These are phyloP conservation scores for Tricholoma saponaceum DNA, from an alignment of 768 basidiomycete species.

Conservation along the genomic window DNA sequence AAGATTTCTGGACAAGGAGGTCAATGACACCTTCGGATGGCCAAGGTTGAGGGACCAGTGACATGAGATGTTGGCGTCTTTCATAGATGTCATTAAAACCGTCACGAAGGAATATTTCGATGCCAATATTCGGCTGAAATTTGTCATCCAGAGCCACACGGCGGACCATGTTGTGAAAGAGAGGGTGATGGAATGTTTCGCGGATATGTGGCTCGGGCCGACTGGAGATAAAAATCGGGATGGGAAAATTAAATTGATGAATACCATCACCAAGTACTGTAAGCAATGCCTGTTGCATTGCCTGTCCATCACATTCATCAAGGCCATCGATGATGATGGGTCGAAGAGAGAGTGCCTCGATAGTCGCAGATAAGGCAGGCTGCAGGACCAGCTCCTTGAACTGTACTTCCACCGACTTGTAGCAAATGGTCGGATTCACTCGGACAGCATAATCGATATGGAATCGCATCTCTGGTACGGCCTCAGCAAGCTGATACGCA, in stretches of 20 bases:
- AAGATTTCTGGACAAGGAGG: not conserved
- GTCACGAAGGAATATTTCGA: not conserved
- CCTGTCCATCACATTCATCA: not conserved
- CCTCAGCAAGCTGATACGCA: constrained; percentile 18
- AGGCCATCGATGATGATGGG: not conserved
- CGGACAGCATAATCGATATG: not conserved
- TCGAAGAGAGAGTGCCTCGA: not conserved
- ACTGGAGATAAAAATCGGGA: not conserved
- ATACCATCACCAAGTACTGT: not conserved
- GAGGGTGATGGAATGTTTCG: not conserved
- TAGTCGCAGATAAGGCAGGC: not conserved
- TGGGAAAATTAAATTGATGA: not conserved
- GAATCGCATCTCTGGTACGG: constrained; percentile 1
- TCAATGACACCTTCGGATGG: not conserved
- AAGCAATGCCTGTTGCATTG: not conserved
- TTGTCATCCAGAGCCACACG: not conserved
- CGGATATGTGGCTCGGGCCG: not conserved
- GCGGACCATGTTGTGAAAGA: not conserved
- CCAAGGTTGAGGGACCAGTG: constrained; percentile 1
- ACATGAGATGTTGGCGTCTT: not conserved
- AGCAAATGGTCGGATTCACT: not conserved
- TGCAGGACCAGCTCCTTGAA: constrained; percentile 1
- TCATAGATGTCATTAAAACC: constrained; percentile 1
- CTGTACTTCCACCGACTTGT: not conserved
- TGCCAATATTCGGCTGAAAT: not conserved